Evolutionary conservation across 257 asterid genomes (phyloP).

Genomic region (Ligustrum vulgare): DNA sequence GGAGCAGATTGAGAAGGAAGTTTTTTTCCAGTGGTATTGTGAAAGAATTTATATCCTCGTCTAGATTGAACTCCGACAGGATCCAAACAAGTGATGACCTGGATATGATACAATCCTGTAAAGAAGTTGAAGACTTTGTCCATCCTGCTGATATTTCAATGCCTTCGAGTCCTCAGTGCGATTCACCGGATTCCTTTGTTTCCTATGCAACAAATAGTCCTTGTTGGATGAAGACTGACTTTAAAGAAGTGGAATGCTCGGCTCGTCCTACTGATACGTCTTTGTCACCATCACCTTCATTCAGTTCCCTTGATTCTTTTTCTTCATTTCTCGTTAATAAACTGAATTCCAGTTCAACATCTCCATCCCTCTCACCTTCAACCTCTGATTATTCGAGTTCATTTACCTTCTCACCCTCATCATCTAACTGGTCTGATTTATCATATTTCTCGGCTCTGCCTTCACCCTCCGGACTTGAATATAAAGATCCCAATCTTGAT

Average conservation of each 20-base stretch:
- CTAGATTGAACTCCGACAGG: slow-evolving; percentile 36
- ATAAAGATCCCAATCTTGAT: slow-evolving; percentile 30
- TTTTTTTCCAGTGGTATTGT: slow-evolving; percentile 41
- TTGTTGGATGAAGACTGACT: slow-evolving; percentile 31
- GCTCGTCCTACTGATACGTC: slow-evolving; percentile 35
- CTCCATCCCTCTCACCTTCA: slow-evolving; percentile 82
- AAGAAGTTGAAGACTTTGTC: slow-evolving; percentile 30
- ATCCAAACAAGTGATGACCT: slow-evolving; percentile 24
- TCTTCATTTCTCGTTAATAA: slow-evolving; percentile 50
- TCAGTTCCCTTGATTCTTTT: slow-evolving; percentile 57
- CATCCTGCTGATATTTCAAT: slow-evolving; percentile 37
- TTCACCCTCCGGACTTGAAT: slow-evolving; percentile 50
- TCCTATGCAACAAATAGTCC: slow-evolving; percentile 50
- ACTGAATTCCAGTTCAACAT: slow-evolving; percentile 51
- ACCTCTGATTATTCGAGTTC: slow-evolving; percentile 76
- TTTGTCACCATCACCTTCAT: slow-evolving; percentile 52
- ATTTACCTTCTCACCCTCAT: slow-evolving; percentile 81
- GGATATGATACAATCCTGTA: slow-evolving; percentile 30
- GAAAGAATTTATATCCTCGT: slow-evolving; percentile 47
- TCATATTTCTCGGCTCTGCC: slow-evolving; percentile 67
- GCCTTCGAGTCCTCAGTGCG: slow-evolving; percentile 42
- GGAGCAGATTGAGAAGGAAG: slow-evolving; percentile 71
- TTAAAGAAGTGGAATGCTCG: slow-evolving; percentile 34
- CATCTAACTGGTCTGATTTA: slow-evolving; percentile 85
- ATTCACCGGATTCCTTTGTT: slow-evolving; percentile 47